Evolutionary conservation across 169 alveolate species (phyloP).

Genomic region (Eimeria brunetti): DNA sequence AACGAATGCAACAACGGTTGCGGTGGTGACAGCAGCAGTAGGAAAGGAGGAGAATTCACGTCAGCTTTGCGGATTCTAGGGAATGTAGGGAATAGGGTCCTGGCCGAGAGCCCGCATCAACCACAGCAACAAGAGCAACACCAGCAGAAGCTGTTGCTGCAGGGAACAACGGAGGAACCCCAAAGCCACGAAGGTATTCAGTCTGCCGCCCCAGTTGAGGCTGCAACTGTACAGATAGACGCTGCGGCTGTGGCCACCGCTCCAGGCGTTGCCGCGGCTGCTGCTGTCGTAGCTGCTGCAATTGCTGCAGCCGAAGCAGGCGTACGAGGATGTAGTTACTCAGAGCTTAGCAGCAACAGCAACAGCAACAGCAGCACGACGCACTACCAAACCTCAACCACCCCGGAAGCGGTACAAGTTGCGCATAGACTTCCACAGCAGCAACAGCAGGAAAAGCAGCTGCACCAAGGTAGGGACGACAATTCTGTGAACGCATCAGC

Average conservation of each 20-base stretch:
- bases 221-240: neutral
- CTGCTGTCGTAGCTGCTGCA: conserved; percentile 67
- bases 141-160: neutral
- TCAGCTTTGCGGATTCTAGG: conserved; percentile 14
- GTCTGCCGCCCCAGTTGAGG: neutral
- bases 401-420: conserved; percentile 50
- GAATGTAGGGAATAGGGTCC: neutral
- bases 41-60: neutral
- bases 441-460: conserved; percentile 38
- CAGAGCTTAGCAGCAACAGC: conserved; percentile 10
- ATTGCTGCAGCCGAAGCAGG: conserved; percentile 49
- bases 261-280: conserved; percentile 44
- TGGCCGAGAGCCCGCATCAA: neutral
- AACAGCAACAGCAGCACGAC: neutral
- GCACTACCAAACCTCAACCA: conserved; percentile 66
- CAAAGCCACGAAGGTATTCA: neutral
- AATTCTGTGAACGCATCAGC: neutral
- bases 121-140: neutral
- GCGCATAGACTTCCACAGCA: conserved; percentile 29
- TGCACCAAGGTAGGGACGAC: conserved; percentile 1
- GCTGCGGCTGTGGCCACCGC: conserved; percentile 27
- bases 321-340: neutral
- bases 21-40: conserved; percentile 34
- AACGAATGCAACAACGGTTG: neutral
- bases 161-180: neutral